Conservation (phyloP, 345 rosid genomes). For the Raphanus sativus region DNA sequence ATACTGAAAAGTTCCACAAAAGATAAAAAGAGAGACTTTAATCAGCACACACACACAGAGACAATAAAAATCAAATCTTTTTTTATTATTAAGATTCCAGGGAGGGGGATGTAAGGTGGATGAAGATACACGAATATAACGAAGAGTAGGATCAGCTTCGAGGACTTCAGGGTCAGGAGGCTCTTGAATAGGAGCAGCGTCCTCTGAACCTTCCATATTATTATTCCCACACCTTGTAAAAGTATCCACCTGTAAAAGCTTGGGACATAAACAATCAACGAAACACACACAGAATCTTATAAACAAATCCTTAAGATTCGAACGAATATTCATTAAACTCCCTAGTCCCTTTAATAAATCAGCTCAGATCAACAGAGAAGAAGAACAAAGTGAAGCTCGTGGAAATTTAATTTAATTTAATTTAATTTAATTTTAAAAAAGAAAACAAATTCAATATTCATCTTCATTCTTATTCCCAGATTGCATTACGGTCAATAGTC, state of each 20-base stretch:
- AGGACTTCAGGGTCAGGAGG: constrained; percentile 66
- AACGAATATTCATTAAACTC: constrained; percentile 4
- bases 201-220: constrained; percentile 45
- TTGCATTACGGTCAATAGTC: neutral
- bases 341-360: neutral
- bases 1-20: constrained; percentile 44
- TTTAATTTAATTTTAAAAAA: too few species aligned
- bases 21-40: neutral
- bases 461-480: neutral
- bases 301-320: neutral
- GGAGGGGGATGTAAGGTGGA: too few species aligned
- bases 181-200: constrained; percentile 45
- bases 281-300: constrained; percentile 6
- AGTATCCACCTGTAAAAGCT: constrained; percentile 1
- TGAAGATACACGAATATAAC: constrained; percentile 54
- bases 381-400: neutral
- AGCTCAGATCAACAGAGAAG: constrained; percentile 17
- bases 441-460: neutral
- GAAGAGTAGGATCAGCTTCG: constrained; percentile 65
- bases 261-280: constrained; percentile 1
- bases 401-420: neutral
- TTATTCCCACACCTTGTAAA: constrained; percentile 22
- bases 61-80: neutral
- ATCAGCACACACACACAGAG: neutral
- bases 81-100: too few species aligned